These are phyloP conservation scores for Aspergillus thermomutatus DNA, from an alignment of 2,329 filamentous ascomycete species.

Conservation along the genomic window DNA sequence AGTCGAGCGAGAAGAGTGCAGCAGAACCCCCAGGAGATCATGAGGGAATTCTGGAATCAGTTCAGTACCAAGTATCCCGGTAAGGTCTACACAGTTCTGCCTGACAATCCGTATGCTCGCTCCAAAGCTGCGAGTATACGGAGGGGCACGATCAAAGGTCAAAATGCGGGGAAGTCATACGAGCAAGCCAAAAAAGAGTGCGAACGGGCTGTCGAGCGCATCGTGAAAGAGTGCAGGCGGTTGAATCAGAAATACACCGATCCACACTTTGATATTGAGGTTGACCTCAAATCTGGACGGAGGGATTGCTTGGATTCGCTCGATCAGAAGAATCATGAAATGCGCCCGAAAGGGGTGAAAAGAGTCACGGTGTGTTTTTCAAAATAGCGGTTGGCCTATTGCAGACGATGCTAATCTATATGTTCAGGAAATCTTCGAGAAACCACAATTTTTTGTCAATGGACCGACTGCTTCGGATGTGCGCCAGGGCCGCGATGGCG, in stretches of 20 bases:
- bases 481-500: constrained; percentile 71
- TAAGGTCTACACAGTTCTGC: constrained; percentile 69
- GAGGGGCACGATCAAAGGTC: constrained; percentile 52
- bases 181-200: constrained; percentile 69
- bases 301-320: constrained; percentile 53
- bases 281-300: constrained; percentile 62
- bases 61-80: constrained; percentile 69
- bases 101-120: constrained; percentile 63
- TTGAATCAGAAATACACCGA: constrained; percentile 85
- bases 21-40: constrained; percentile 62
- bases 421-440: constrained; percentile 70
- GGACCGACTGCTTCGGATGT: constrained; percentile 75
- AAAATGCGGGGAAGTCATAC: constrained; percentile 64
- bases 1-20: constrained; percentile 38
- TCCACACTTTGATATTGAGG: constrained; percentile 81
- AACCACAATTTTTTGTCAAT: constrained; percentile 73
- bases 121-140: constrained; percentile 56
- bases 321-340: constrained; percentile 31
- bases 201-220: constrained; percentile 56
- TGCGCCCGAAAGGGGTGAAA: constrained; percentile 69
- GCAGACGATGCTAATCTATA: background rate
- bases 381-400: background rate
- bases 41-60: constrained; percentile 71
- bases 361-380: constrained; percentile 53
- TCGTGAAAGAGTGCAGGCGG: constrained; percentile 63